Percentiles rank a stretch among this genome's conserved stretches.
These are phyloP conservation scores for Ophiostoma piceae DNA, from an alignment of 2,329 filamentous ascomycete genomes.

Conservation along the genomic window DNA sequence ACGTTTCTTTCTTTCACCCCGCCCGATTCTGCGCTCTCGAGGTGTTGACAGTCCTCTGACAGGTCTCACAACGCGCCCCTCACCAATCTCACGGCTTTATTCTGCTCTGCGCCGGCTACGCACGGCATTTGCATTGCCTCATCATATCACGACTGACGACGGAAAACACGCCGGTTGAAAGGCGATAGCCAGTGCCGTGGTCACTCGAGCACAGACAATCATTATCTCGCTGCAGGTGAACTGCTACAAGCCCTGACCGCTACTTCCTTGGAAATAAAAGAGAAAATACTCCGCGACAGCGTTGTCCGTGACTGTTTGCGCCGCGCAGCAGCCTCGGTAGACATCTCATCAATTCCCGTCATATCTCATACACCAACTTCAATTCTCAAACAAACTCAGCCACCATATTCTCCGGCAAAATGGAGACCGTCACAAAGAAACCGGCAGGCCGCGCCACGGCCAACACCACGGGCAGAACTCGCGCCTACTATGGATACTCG, in stretches of 20 bases:
- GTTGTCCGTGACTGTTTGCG: neutral
- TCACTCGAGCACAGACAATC: neutral
- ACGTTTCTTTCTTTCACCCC: neutral
- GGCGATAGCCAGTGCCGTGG: neutral
- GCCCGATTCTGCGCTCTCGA: neutral
- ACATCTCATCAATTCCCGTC: neutral
- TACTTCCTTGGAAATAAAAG: neutral
- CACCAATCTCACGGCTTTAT: neutral
- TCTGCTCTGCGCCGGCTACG: neutral
- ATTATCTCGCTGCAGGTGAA: neutral
- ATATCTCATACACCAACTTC: neutral
- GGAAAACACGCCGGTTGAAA: neutral
- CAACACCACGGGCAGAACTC: constrained; percentile 20
- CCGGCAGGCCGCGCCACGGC: neutral
- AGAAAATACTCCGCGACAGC: neutral
- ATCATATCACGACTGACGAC: neutral
- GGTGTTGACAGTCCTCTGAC: neutral
- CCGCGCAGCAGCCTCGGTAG: neutral
- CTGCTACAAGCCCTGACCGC: neutral
- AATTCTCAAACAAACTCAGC: neutral
- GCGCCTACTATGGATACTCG: constrained; percentile 27
- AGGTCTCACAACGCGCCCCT: neutral
- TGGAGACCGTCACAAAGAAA: constrained; percentile 18
- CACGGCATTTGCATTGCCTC: neutral
- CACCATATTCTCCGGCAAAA: neutral